Conservation (phyloP, 345 rosid species). For the Schrenkiella parvula region DNA sequence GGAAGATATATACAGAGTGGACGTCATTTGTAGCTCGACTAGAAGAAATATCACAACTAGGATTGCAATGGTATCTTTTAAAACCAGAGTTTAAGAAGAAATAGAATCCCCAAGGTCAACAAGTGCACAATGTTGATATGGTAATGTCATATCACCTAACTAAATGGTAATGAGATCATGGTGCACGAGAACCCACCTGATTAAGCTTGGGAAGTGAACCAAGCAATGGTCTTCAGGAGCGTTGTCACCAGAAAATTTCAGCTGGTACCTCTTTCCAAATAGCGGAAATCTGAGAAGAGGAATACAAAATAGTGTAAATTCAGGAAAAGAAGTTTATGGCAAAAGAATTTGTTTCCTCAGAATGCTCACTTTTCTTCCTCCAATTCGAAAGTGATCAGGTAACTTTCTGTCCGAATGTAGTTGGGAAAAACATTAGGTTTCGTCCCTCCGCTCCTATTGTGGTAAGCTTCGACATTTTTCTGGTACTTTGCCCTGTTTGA, state of each 20-base stretch:
- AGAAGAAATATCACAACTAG: background rate
- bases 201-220: slow-evolving; percentile 98
- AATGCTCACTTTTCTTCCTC: slow-evolving; percentile 88
- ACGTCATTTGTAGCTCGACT: background rate
- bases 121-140: background rate
- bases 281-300: slow-evolving; percentile 68
- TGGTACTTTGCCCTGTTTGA: slow-evolving; percentile 91
- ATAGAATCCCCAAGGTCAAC: background rate
- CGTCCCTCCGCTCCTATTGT: slow-evolving; percentile 70
- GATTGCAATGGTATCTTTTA: background rate
- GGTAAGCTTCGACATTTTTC: slow-evolving; percentile 97
- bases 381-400: slow-evolving; percentile 87
- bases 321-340: background rate
- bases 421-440: slow-evolving; percentile 87
- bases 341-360: background rate
- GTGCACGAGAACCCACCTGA: slow-evolving; percentile 46
- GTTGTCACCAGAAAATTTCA: slow-evolving; percentile 78
- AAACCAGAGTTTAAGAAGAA: background rate
- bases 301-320: background rate
- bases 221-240: slow-evolving; percentile 78
- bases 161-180: background rate
- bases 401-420: slow-evolving; percentile 89
- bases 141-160: background rate
- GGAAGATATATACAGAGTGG: background rate
- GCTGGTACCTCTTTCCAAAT: slow-evolving; percentile 93